These are phyloP conservation scores for Pisolithus microcarpus DNA, from an alignment of 768 basidiomycete species.

Conservation along the genomic window DNA sequence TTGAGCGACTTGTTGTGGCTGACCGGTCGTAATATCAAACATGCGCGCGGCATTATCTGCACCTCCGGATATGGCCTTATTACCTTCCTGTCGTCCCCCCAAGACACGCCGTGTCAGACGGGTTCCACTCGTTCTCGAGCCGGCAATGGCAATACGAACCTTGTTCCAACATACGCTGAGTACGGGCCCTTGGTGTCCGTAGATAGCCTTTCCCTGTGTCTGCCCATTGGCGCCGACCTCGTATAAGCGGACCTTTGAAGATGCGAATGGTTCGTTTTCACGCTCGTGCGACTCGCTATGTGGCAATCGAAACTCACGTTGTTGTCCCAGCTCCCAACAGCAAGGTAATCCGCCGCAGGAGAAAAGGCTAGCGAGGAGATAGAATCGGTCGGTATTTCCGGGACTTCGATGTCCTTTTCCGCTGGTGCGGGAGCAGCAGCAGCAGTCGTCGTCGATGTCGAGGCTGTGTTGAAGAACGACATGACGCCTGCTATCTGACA, in stretches of 20 bases:
- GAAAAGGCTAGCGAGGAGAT: conserved; percentile 84
- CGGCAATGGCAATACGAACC: conserved; percentile 31
- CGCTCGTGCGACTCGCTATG: no score
- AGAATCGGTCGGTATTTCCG: conserved; percentile 77
- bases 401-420: conserved; percentile 77
- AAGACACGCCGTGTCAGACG: background rate
- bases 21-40: conserved; percentile 84
- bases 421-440: conserved; percentile 29
- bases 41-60: conserved; percentile 94
- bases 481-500: conserved; percentile 17
- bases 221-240: conserved; percentile 77
- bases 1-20: conserved; percentile 74
- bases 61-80: conserved; percentile 85
- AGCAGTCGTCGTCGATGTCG: conserved; percentile 31
- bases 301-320: conserved; percentile 47
- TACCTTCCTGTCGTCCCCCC: conserved; percentile 66
- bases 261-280: conserved; percentile 8
- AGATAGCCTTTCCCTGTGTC: conserved; percentile 86
- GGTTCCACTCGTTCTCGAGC: background rate
- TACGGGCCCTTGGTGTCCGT: conserved; percentile 84
- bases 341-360: conserved; percentile 78
- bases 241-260: conserved; percentile 78
- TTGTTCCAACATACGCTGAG: conserved; percentile 88
- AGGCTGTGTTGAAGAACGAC: conserved; percentile 36
- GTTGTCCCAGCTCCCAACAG: conserved; percentile 92